These are phyloP conservation scores for Pseudogymnoascus sp. DNA, from an alignment of 2,329 filamentous ascomycete species.

Conservation along the genomic window DNA sequence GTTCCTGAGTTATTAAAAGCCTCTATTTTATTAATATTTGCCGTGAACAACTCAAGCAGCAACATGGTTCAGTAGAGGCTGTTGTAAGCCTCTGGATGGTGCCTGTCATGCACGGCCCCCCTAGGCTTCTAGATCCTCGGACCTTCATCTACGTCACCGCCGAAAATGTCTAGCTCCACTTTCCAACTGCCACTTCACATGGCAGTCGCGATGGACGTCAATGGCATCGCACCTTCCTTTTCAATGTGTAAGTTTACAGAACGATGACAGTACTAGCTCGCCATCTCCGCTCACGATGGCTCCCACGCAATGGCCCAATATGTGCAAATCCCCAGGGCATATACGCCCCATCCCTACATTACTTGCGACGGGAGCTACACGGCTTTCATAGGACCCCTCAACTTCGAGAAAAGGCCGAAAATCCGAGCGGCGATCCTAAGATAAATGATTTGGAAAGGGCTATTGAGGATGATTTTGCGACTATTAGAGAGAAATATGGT, in stretches of 20 bases:
- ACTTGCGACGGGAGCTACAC: not conserved
- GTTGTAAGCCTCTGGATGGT: not conserved
- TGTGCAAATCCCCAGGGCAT: not conserved
- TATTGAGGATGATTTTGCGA: conserved; percentile 56
- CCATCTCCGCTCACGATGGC: not conserved
- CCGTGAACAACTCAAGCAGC: not conserved
- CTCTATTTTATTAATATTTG: not conserved
- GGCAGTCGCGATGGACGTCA: not conserved
- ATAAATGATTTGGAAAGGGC: conserved; percentile 43
- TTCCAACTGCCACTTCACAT: not conserved
- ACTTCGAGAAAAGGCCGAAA: conserved; percentile 13
- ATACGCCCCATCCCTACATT: not conserved
- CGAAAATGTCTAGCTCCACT: conserved; percentile 7
- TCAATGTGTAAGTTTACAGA: conserved; percentile 10
- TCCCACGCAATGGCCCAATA: not conserved
- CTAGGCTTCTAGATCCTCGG: not conserved
- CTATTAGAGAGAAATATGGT: conserved; percentile 51
- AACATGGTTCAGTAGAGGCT: not conserved
- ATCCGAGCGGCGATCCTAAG: conserved; percentile 36
- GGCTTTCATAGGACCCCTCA: not conserved
- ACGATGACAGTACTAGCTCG: not conserved
- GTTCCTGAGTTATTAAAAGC: not conserved
- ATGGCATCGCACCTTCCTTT: not conserved
- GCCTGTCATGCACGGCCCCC: not conserved
- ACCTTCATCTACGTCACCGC: conserved; percentile 9